Conservation (phyloP, 768 basidiomycete species). For the Termitomyces bulborhizus region DNA sequence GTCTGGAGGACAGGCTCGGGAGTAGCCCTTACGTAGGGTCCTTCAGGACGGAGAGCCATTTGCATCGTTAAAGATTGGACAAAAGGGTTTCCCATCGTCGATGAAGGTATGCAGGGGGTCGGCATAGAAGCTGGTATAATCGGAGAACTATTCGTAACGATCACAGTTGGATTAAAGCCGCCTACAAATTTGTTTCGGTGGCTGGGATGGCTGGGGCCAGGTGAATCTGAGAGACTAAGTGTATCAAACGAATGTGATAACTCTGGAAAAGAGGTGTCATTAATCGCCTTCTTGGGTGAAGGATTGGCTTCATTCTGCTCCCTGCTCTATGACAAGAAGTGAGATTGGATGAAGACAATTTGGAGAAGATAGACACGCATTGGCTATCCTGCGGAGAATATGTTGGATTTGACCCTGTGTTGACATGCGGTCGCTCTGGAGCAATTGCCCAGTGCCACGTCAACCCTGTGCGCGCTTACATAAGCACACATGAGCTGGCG, state of each 20-base stretch:
- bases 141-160: conserved; percentile 4
- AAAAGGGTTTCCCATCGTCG: conserved; percentile 31
- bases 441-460: neutral
- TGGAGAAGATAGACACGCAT: conserved; percentile 9
- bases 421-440: neutral
- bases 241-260: conserved; percentile 21
- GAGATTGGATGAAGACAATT: neutral
- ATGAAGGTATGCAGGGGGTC: conserved; percentile 22
- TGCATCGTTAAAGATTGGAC: conserved; percentile 35
- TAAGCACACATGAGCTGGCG: neutral
- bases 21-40: conserved; percentile 3
- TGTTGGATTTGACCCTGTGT: conserved; percentile 11
- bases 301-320: neutral
- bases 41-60: conserved; percentile 25
- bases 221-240: conserved; percentile 16
- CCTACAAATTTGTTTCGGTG: conserved; percentile 34
- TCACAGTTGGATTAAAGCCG: conserved; percentile 35
- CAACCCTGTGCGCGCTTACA: neutral
- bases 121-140: conserved; percentile 23
- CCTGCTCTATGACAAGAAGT: neutral
- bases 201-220: conserved; percentile 1
- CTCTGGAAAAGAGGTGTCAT: conserved; percentile 7
- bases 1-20: conserved; percentile 12
- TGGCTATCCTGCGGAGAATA: conserved; percentile 17
- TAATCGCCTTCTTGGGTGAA: conserved; percentile 15